Evolutionary conservation across 345 rosid species (phyloP).

Genomic region (Pseudoturritis turrita): DNA sequence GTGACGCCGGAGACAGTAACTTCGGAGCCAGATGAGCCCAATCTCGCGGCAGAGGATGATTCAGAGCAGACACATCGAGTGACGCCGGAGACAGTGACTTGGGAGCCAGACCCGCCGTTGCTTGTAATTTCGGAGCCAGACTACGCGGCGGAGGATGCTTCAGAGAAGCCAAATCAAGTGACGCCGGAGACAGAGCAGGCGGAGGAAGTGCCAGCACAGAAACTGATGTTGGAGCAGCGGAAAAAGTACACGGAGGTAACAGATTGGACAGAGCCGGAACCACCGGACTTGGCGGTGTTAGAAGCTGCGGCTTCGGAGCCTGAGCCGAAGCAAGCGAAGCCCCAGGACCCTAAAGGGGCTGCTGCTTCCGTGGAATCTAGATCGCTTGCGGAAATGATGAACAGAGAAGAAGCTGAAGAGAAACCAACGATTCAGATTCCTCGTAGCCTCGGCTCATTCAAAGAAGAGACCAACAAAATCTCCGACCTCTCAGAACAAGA

Average conservation of each 20-base stretch:
- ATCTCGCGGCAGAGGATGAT: slow-evolving; percentile 2
- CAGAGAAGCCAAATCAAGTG: neutral
- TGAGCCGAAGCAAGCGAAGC: neutral
- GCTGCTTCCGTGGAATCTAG: slow-evolving; percentile 19
- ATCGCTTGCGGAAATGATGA: slow-evolving; percentile 41
- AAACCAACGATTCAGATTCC: slow-evolving; percentile 35
- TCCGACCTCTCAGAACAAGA: slow-evolving; percentile 53
- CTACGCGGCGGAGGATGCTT: neutral
- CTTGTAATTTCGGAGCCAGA: neutral
- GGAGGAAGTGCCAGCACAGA: neutral
- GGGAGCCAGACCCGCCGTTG: neutral
- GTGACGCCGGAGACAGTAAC: neutral
- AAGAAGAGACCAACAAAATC: slow-evolving; percentile 60
- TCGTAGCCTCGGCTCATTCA: slow-evolving; percentile 46
- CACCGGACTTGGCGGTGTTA: slow-evolving; percentile 28
- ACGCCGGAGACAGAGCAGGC: neutral
- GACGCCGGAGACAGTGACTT: neutral
- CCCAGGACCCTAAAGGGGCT: neutral
- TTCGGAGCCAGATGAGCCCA: neutral
- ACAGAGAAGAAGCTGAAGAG: slow-evolving; percentile 40
- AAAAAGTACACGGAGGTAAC: slow-evolving; percentile 24
- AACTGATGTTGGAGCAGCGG: slow-evolving; percentile 22
- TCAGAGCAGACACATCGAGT: neutral
- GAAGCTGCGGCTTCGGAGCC: slow-evolving; percentile 28
- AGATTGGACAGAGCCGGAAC: slow-evolving; percentile 33